Conservation (phyloP, 225 moss, liverwort and hornwort species). For the Asterella californica region DNA sequence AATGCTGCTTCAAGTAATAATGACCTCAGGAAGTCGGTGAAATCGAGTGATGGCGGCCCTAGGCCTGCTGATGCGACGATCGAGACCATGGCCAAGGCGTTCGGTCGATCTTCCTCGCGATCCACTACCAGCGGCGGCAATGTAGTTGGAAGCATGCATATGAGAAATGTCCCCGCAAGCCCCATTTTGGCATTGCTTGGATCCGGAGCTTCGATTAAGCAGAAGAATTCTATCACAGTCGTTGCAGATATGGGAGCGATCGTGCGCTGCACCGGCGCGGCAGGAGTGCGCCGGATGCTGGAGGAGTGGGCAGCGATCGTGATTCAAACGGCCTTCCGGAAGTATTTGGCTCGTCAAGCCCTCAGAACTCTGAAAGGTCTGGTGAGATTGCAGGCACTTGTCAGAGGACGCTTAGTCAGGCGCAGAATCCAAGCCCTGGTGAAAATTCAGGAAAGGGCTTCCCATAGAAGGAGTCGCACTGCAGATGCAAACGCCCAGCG, state of each 20-base stretch:
- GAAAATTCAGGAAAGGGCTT: conserved; percentile 10
- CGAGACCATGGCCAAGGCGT: neutral
- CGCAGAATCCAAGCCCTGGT: conserved; percentile 17
- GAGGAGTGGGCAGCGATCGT: conserved; percentile 21
- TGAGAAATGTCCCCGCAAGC: neutral
- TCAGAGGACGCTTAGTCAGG: conserved; percentile 14
- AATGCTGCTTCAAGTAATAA: neutral
- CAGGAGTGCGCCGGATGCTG: conserved; percentile 12
- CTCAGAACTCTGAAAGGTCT: conserved; percentile 18
- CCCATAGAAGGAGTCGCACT: conserved; percentile 8
- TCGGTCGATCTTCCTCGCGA: neutral
- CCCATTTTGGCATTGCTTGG: neutral
- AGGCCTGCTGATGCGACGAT: neutral
- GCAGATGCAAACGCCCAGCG: neutral
- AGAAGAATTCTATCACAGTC: neutral
- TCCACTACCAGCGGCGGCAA: neutral
- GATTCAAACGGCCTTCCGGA: conserved; percentile 19
- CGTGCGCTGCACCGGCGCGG: neutral
- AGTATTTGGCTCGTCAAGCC: conserved; percentile 19
- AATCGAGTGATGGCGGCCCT: neutral
- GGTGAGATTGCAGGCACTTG: conserved; percentile 17
- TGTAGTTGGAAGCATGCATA: neutral
- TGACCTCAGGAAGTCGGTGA: neutral
- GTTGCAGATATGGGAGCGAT: conserved; percentile 4
- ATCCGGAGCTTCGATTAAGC: too few species aligned